Base-by-base conservation (phyloP, 306 rosid species). In the Vicia villosa region DNA sequence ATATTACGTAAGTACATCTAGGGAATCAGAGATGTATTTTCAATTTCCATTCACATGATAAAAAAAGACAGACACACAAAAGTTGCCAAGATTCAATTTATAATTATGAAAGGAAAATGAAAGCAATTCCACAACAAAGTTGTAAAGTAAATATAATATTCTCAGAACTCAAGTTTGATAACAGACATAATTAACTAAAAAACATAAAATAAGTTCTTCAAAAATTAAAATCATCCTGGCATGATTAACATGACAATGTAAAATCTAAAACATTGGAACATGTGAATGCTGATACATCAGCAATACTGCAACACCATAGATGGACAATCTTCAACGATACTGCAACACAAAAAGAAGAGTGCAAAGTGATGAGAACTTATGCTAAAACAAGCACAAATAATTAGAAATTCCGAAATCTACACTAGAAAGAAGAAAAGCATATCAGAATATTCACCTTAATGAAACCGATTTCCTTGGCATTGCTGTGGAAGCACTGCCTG, bases 401-500 rank as follows among this genome's bases (percentile, higher is more conserved):
- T 32, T 17, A 37, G 40, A 47, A 68, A 26, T 19, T 40, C 10
- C 20, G 20, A 46, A 68, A 36, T n/a, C 17, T 34, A 28, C 2
- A 22, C 15, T 5, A 3, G n/a, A 6, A 61, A 17, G 15, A 19
- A 37, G 13, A 14, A 14, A 30, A 3, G 10, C 4, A 32, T 2
- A 40, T 56, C 1, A 1, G 68, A 51, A 28, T 3, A 10, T 57
- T 58, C 59, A 83, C 97, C 98, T 94, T 94, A 6, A 94, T 88
- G 84, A 94, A 94, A 51, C 98, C 96, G 52, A 94, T 94, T 78
- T 94, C 96, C 86, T 94, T 94, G 83, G 98, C 96, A 14, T 94
- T 90, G 86, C 97, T 90, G 15, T 94, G 91, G 89, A 94, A 94
- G 85, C 98, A 94, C 75, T 90, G 97, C 83, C 97, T 90, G 87